Evolutionary conservation across 495 filamentous ascomycete genomes (phyloP).

Genomic region (Penicillium goetzii): DNA sequence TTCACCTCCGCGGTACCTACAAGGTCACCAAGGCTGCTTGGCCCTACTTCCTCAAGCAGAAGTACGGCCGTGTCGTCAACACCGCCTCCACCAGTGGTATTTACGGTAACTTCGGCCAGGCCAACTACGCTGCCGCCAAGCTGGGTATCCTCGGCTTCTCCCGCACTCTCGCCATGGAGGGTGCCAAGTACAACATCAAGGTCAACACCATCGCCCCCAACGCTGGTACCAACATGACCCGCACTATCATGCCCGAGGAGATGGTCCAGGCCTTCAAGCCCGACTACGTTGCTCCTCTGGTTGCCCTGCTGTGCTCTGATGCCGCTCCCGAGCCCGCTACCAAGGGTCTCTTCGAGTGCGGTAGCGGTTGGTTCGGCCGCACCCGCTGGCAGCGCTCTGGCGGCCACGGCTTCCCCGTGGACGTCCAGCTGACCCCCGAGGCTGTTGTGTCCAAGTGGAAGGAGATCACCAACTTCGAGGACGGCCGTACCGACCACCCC

Average conservation of each 20-base stretch:
- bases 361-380: constrained; percentile 88
- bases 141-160: constrained; percentile 94
- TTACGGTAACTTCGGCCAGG: constrained; percentile 98
- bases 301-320: constrained; percentile 87
- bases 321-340: constrained; percentile 81
- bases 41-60: constrained; percentile 98
- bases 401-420: constrained; percentile 90
- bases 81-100: constrained; percentile 96
- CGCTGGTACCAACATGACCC: constrained; percentile 94
- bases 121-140: constrained; percentile 97
- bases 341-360: constrained; percentile 92
- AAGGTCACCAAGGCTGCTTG: constrained; percentile 97
- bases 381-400: constrained; percentile 95
- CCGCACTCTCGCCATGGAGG: constrained; percentile 88
- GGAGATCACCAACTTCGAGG: constrained; percentile 83
- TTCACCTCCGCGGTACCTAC: constrained; percentile 94
- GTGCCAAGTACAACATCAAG: constrained; percentile 96
- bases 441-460: constrained; percentile 77
- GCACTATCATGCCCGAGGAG: constrained; percentile 94
- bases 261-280: constrained; percentile 99
- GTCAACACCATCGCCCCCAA: constrained; percentile 99
- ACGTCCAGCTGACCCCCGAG: constrained; percentile 86
- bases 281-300: constrained; percentile 94
- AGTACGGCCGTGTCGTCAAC: constrained; percentile 96
- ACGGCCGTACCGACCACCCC: constrained; percentile 88